These are phyloP conservation scores for Botryotinia narcissicola DNA, from an alignment of 2,329 filamentous ascomycete species.

Conservation along the genomic window DNA sequence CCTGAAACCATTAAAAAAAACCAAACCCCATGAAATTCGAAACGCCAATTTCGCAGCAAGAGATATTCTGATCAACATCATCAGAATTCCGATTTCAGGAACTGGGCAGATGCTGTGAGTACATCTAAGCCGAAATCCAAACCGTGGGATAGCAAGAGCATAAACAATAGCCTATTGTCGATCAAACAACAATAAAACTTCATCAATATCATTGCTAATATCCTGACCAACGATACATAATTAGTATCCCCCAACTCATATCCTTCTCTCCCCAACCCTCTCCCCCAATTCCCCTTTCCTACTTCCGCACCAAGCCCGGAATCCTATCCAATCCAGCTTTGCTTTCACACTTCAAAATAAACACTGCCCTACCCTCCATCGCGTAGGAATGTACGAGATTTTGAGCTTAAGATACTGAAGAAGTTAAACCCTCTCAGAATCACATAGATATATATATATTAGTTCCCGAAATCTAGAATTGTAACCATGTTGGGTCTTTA, in stretches of 20 bases:
- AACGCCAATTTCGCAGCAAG: neutral
- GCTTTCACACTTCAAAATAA: neutral
- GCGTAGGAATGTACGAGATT: neutral
- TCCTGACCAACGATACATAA: too few relatives aligned
- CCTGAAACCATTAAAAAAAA: accelerated
- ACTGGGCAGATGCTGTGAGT: neutral
- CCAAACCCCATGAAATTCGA: accelerated
- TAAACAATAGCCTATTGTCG: accelerated
- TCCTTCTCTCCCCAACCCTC: neutral
- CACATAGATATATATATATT: neutral
- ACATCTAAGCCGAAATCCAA: neutral
- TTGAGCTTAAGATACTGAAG: neutral
- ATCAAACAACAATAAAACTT: neutral
- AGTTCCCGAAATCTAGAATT: neutral
- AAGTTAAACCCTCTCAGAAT: neutral
- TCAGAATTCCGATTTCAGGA: neutral
- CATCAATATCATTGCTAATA: too few relatives aligned
- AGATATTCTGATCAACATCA: neutral
- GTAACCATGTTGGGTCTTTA: accelerated
- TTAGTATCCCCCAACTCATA: too few relatives aligned
- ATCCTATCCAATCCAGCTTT: neutral
- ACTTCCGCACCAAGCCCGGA: neutral
- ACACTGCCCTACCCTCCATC: neutral
- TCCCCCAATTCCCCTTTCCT: too few relatives aligned
- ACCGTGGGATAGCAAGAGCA: neutral